phyloP scores from a whole-genome alignment of 192 early-diverging fungal genomes.

The Coemansia sp. region DNA sequence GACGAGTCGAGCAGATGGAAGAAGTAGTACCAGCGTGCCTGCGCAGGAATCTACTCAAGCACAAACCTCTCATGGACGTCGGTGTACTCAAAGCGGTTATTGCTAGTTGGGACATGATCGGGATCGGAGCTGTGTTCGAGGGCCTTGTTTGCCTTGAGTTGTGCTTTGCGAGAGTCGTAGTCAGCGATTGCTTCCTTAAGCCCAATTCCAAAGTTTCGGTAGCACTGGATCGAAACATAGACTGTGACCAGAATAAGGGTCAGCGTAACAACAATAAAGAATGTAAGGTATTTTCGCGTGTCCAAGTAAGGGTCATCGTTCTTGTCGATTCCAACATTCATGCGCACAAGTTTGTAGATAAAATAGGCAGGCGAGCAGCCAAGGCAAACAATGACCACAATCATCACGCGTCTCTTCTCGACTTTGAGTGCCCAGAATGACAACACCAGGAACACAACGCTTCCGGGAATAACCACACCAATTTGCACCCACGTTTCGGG shows the following conservation, averaged over 20 bases:
- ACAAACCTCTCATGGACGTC: constrained; percentile 52
- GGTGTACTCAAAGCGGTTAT: constrained; percentile 41
- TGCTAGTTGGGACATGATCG: constrained; percentile 2
- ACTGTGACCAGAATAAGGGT: constrained; percentile 52
- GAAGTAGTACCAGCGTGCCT: background rate
- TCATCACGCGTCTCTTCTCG: constrained; percentile 50
- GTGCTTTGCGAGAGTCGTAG: constrained; percentile 61
- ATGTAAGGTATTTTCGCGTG: constrained; percentile 54
- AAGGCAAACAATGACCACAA: constrained; percentile 50
- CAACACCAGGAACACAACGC: constrained; percentile 53
- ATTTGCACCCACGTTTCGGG: constrained; percentile 58
- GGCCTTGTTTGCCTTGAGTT: constrained; percentile 55
- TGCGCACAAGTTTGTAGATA: constrained; percentile 57
- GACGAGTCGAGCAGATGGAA: background rate
- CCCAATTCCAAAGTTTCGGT: constrained; percentile 55
- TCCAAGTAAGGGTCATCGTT: constrained; percentile 53
- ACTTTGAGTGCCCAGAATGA: constrained; percentile 55
- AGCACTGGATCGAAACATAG: constrained; percentile 51
- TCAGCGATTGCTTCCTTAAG: constrained; percentile 53
- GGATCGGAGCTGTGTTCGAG: constrained; percentile 6
- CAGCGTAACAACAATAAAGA: constrained; percentile 55
- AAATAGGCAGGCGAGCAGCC: constrained; percentile 53
- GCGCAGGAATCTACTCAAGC: constrained; percentile 26
- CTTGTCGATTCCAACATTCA: constrained; percentile 52
- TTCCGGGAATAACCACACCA: constrained; percentile 56